Evolutionary conservation across 306 rosid genomes (phyloP).

Genomic region (Ormosia semicastrata): DNA sequence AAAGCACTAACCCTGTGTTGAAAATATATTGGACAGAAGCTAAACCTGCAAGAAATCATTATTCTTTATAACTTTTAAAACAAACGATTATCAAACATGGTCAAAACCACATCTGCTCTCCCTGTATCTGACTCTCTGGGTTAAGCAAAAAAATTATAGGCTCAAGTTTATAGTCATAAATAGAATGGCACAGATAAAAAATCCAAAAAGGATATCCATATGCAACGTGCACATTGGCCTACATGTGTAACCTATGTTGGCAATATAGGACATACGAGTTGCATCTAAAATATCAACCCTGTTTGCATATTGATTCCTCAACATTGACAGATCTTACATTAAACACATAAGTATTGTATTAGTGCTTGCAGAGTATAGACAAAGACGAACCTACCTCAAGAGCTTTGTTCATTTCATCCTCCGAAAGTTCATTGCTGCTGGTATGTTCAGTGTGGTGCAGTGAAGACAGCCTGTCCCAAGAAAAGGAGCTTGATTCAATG

Average conservation of each 20-base stretch:
- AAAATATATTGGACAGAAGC: slow-evolving; percentile 4
- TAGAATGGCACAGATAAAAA: slow-evolving; percentile 2
- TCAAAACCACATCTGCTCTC: neutral
- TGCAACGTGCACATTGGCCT: neutral
- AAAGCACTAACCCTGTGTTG: neutral
- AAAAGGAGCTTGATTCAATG: slow-evolving; percentile 65
- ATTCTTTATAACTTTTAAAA: neutral
- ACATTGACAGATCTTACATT: neutral
- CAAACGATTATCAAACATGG: neutral
- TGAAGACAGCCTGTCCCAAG: slow-evolving; percentile 81
- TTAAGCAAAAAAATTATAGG: neutral
- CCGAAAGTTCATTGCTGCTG: slow-evolving; percentile 70
- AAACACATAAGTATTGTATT: neutral
- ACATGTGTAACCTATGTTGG: neutral
- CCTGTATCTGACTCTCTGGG: neutral
- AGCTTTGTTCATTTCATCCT: slow-evolving; percentile 82
- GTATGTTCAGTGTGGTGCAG: slow-evolving; percentile 83
- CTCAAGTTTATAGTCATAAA: neutral
- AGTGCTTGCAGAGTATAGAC: slow-evolving; percentile 19
- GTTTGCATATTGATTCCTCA: slow-evolving; percentile 5
- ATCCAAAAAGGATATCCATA: neutral
- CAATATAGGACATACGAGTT: neutral
- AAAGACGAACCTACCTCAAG: slow-evolving; percentile 84
- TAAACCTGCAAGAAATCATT: slow-evolving; percentile 1
- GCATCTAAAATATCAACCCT: neutral